A percentile compares a stretch with the other conserved stretches of the same genome.
These are phyloP conservation scores for Penicillium canescens DNA, from an alignment of 495 filamentous ascomycete species.

Conservation along the genomic window DNA sequence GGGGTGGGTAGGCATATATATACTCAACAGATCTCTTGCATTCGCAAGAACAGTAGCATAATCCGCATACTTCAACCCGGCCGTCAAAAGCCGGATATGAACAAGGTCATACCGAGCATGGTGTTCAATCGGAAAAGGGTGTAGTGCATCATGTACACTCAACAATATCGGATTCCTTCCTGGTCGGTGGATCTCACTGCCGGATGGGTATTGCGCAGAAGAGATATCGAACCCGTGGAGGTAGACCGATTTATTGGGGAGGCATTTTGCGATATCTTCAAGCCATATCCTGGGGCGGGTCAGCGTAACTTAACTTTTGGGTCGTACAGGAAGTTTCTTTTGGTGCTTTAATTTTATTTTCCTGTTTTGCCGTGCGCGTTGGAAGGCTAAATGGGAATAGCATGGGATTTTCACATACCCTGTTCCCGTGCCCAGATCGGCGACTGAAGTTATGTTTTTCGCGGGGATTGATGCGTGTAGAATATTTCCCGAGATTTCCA, in stretches of 20 bases:
- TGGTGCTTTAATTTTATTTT: no score
- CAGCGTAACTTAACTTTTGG: background rate
- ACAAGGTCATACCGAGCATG: conserved; percentile 35
- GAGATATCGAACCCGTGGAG: conserved; percentile 43
- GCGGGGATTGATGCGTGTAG: conserved; percentile 32
- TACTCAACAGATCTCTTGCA: conserved; percentile 33
- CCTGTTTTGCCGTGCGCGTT: no score
- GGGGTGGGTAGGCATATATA: background rate
- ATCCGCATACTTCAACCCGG: conserved; percentile 23
- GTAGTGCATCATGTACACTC: conserved; percentile 29
- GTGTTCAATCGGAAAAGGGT: conserved; percentile 31
- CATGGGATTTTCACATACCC: conserved; percentile 22
- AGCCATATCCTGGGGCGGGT: conserved; percentile 26
- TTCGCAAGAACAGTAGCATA: conserved; percentile 22
- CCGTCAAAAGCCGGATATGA: conserved; percentile 32
- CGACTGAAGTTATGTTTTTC: conserved; percentile 20
- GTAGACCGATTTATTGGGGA: conserved; percentile 14
- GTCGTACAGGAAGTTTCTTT: background rate
- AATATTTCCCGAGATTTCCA: conserved; percentile 17
- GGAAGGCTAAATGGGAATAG: no score
- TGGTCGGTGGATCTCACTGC: background rate
- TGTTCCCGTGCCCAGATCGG: conserved; percentile 41
- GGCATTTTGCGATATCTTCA: conserved; percentile 11
- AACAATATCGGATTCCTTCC: conserved; percentile 9
- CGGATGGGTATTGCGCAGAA: conserved; percentile 24